These are phyloP conservation scores for Pulveroboletus ravenelii DNA, from an alignment of 768 basidiomycete species.

Conservation along the genomic window DNA sequence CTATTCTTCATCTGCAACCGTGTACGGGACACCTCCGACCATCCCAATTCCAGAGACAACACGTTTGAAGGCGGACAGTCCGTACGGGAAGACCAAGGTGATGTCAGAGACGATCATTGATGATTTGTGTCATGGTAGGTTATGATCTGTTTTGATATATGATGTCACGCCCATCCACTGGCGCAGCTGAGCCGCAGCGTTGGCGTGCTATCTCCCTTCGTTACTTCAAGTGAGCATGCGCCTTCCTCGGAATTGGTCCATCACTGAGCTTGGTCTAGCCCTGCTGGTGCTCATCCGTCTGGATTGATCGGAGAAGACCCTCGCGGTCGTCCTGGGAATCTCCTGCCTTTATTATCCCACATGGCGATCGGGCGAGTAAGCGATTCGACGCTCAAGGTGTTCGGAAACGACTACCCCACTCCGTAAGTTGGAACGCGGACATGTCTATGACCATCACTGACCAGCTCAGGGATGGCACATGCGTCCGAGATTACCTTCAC, in stretches of 20 bases:
- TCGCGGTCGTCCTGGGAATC: conserved; percentile 89
- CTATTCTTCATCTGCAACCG: conserved; percentile 97
- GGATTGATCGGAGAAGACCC: conserved; percentile 96
- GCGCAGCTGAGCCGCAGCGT: conserved; percentile 56
- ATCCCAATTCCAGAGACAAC: conserved; percentile 95
- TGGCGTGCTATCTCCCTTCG: conserved; percentile 86
- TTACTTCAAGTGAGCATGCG: conserved; percentile 88
- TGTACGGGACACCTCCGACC: conserved; percentile 88
- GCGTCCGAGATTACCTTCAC: conserved; percentile 94
- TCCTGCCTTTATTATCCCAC: conserved; percentile 88
- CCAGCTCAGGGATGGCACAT: conserved; percentile 78
- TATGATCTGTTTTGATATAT: not conserved
- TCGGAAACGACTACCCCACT: conserved; percentile 97
- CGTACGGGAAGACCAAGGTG: conserved; percentile 95
- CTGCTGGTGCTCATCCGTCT: conserved; percentile 97
- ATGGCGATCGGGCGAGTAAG: conserved; percentile 89
- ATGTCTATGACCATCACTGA: not conserved
- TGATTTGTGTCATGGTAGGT: conserved; percentile 76
- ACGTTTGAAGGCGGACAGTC: conserved; percentile 81
- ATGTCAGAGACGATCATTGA: conserved; percentile 88
- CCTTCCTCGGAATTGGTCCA: not conserved
- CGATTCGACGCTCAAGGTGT: conserved; percentile 69
- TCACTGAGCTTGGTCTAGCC: conserved; percentile 43
- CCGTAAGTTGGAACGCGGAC: conserved; percentile 45
- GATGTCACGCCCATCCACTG: conserved; percentile 3